Evolutionary conservation across 2,329 filamentous ascomycete genomes (phyloP), one percentile per base, ranked within the genome.

Genomic region (Teratosphaeria destructans): DNA sequence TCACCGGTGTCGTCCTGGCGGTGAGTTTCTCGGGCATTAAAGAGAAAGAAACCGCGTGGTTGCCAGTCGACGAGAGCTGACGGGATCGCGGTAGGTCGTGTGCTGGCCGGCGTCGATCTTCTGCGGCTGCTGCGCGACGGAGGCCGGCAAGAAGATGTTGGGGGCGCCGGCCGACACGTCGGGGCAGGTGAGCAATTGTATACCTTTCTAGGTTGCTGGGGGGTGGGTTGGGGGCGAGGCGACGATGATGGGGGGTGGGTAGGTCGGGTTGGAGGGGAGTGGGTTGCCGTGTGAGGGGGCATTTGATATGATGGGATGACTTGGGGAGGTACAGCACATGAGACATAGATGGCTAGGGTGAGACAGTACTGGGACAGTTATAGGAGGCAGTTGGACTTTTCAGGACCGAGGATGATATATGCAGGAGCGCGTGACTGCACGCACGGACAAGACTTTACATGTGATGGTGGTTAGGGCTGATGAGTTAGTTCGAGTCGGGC

Each of bases 71-170:
- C 23, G 23, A 1, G 23, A 23, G 23, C 23, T 23, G 23, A 23
- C 23, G 23, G 23, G 23, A 23, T 23, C 23, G 23, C 23, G 23
- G n/a, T 14, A 68, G 67, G 64, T 74, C 34, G 62, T 74, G 12
- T 74, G 72, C 62, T 74, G 72, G 72, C 72, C 72, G 11, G 72
- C 72, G 16, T 67, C 72, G 4, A 63, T 74, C 6, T 66, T 74
- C 59, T 74, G 72, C 59, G 70, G 72, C 32, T 74, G 72, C 64
- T 73, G 72, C 56, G 66, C 67, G 5, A 73, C 70, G 10, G 71
- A 74, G 35, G 64, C 69, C 8, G 55, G 55, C 16, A 56, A 56
- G 55, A 70, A 66, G 58, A 67, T 70, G 64, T 67, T 73, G 8
- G 71, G 67, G 43, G 66, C 67, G 10, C 71, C 71, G 7, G 71